Conservation (phyloP, 1,284 basidiomycete genomes). For the Ceratobasidium papillatum region DNA sequence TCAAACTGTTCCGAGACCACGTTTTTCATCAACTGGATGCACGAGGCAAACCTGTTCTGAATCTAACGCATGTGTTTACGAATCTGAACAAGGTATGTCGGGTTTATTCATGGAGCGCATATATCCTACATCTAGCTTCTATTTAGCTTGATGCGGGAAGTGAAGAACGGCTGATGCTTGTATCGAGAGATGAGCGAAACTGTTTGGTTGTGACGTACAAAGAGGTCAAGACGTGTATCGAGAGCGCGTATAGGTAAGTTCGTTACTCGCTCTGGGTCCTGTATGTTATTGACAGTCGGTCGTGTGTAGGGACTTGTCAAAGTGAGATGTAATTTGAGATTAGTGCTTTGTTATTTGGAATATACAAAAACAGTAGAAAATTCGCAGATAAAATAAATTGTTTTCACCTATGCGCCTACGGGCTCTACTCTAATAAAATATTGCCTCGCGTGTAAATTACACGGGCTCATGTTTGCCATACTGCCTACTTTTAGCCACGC, state of each 20-base stretch:
- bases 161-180: constrained; percentile 94
- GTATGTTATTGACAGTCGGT: neutral
- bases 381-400: neutral
- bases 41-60: constrained; percentile 87
- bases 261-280: neutral
- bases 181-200: constrained; percentile 93
- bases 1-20: constrained; percentile 98
- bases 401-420: too few relatives aligned
- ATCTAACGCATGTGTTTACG: constrained; percentile 88
- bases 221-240: constrained; percentile 87
- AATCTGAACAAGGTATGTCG: constrained; percentile 84
- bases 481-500: too few relatives aligned
- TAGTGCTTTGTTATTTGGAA: constrained; percentile 6
- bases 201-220: constrained; percentile 96
- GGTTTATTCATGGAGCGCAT: neutral
- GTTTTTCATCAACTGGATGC: constrained; percentile 98
- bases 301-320: constrained; percentile 19
- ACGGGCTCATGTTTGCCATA: too few relatives aligned
- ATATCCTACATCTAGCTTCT: constrained; percentile 24
- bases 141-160: constrained; percentile 86
- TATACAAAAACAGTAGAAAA: constrained; percentile 41
- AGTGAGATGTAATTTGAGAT: neutral
- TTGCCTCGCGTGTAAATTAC: too few relatives aligned
- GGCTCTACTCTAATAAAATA: too few relatives aligned
- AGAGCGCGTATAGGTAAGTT: constrained; percentile 74